These are phyloP conservation scores for Debaryomyces psychrophilus DNA, from an alignment of 1,139 yeast species.

Conservation along the genomic window DNA sequence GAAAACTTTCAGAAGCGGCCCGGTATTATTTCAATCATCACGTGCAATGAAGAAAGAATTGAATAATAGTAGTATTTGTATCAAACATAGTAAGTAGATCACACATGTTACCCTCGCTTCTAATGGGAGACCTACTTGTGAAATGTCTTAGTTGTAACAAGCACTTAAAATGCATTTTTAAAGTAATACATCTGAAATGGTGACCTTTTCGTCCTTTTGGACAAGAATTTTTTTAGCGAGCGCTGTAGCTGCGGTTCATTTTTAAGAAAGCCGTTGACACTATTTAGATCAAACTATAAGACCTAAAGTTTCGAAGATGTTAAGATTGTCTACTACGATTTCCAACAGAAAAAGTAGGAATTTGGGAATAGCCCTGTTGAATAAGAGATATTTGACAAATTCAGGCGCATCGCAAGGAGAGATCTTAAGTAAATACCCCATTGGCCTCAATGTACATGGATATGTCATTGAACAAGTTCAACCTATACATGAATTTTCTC, in stretches of 20 bases:
- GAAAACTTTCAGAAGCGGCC: constrained; percentile 10
- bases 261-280: background rate
- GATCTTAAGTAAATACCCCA: constrained; percentile 52
- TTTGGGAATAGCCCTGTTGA: constrained; percentile 1
- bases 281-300: background rate
- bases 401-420: constrained; percentile 6
- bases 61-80: background rate
- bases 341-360: background rate
- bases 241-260: constrained; percentile 1
- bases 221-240: constrained; percentile 1
- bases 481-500: constrained; percentile 78
- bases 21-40: constrained; percentile 3
- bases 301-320: background rate
- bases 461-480: constrained; percentile 63
- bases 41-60: background rate
- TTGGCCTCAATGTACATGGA: constrained; percentile 67
- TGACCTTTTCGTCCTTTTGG: background rate
- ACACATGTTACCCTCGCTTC: background rate
- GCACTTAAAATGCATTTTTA: background rate
- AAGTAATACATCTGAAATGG: background rate
- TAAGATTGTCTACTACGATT: constrained; percentile 2
- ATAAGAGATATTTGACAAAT: constrained; percentile 7
- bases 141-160: background rate
- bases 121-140: background rate
- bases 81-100: background rate